These are phyloP conservation scores for Suhomyces kunorum DNA, from an alignment of 1,139 yeast genomes.

Conservation along the genomic window DNA sequence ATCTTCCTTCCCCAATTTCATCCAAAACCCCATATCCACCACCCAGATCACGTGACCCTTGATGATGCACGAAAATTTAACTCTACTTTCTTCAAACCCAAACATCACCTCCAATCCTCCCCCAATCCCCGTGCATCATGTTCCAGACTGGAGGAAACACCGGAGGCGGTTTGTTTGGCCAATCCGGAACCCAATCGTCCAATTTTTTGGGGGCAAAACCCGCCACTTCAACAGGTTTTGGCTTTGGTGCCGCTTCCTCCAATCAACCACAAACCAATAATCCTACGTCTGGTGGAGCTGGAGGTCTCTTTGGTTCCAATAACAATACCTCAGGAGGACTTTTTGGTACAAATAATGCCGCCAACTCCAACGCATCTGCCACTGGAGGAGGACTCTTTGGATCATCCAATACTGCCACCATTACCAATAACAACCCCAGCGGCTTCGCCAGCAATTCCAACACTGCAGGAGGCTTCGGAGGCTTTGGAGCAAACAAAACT, in stretches of 20 bases:
- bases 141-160: conserved; percentile 10
- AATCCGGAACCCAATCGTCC: conserved; percentile 9
- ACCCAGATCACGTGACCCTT: conserved; percentile 5
- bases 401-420: conserved; percentile 5
- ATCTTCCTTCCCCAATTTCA: too few species aligned
- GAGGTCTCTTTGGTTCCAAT: conserved; percentile 9
- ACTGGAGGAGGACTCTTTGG: conserved; percentile 19
- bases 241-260: conserved; percentile 9
- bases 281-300: not conserved
- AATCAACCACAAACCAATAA: conserved; percentile 2
- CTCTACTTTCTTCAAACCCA: conserved; percentile 1
- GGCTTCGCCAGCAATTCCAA: conserved; percentile 15
- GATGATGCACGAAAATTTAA: conserved; percentile 6
- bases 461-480: conserved; percentile 4
- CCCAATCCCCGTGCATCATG: conserved; percentile 5
- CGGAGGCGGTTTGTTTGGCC: conserved; percentile 12
- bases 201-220: conserved; percentile 13
- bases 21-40: too few species aligned
- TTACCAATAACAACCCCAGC: conserved; percentile 7
- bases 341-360: conserved; percentile 5
- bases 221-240: conserved; percentile 6
- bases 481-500: conserved; percentile 5
- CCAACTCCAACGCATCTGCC: conserved; percentile 1
- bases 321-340: conserved; percentile 7
- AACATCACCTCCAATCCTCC: conserved; percentile 1